Evolutionary conservation across 1,284 basidiomycete species (phyloP), one percentile per base, ranked within the genome.

Genomic region (Marasmius oreades): DNA sequence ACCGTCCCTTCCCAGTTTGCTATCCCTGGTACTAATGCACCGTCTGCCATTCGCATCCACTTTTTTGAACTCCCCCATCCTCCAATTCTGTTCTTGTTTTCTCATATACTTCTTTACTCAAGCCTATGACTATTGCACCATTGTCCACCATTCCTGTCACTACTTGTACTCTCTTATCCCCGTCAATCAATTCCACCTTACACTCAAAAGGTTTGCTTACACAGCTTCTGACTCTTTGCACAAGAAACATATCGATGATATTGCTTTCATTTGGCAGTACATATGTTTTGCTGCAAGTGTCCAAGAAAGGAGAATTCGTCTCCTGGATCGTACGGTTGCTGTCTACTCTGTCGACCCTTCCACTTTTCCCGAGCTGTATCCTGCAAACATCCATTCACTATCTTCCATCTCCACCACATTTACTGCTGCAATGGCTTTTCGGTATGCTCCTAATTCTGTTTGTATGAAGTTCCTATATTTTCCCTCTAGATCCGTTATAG

Each of bases 11-110:
- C 43, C 69, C 69, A 73, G 5, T 36, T 36, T 1, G 64, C 67
- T 24, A 59, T 2, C 20, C 66, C 68, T 22, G 52, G 45, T 12
- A 68, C 63, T 0, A 69, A 34, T 1, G 56, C 55, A 0, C 71
- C 66, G 52, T 73, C 64, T 6, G 70, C 71, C 66, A 73, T 71
- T 3, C 61, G 39, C 0, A 73, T 59, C 1, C 37, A 26, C n/a
- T 57, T 55, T 0, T 10, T 33, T 0, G 68, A 69, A 1, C 59
- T 52, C 33, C 22, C 8, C 51, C 61, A 59, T 10, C 26, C 37
- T 1, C 50, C 53, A 1, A 70, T 44, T 16, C 59, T 2, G n/a
- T 61, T 43, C 26, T 56, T 47, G 0, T 67, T 33, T 54, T 55
- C 1, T 59, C 20, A 55, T 62, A 72, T 3, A 65, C 18, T 5